phyloP scores from a whole-genome alignment of 306 rosid species.

The Fragaria vesca region DNA sequence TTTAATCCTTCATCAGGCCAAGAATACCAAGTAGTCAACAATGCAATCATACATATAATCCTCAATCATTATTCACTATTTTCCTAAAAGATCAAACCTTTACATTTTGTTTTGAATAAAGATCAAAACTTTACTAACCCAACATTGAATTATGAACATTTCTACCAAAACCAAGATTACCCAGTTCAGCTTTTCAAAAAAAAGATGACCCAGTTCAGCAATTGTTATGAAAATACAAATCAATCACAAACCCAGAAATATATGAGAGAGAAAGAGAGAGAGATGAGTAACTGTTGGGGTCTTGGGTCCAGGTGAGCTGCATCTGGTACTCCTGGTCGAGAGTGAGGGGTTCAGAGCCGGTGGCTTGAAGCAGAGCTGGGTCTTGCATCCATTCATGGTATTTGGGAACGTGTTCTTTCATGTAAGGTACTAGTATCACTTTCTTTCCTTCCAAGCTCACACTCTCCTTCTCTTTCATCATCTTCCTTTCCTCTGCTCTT shows the following conservation, averaged over 20 bases:
- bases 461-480: conserved; percentile 33
- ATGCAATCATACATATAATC: background rate
- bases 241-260: background rate
- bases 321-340: conserved; percentile 76
- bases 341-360: conserved; percentile 82
- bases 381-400: conserved; percentile 89
- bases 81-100: conserved; percentile 8
- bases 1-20: background rate
- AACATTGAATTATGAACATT: background rate
- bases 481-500: background rate
- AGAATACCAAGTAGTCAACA: background rate
- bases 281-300: conserved; percentile 58
- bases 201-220: conserved; percentile 13
- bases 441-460: conserved; percentile 70
- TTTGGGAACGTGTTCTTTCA: conserved; percentile 73
- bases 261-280: background rate
- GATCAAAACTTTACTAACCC: conserved; percentile 6
- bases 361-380: conserved; percentile 80
- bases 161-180: conserved; percentile 15
- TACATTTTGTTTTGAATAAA: background rate
- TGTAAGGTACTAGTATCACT: conserved; percentile 75
- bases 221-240: background rate
- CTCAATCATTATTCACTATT: background rate
- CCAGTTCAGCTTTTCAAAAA: background rate
- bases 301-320: conserved; percentile 88